These are phyloP conservation scores for Phytophthora cryptogea DNA, from an alignment of 352 stramenopile genomes.

Conservation along the genomic window DNA sequence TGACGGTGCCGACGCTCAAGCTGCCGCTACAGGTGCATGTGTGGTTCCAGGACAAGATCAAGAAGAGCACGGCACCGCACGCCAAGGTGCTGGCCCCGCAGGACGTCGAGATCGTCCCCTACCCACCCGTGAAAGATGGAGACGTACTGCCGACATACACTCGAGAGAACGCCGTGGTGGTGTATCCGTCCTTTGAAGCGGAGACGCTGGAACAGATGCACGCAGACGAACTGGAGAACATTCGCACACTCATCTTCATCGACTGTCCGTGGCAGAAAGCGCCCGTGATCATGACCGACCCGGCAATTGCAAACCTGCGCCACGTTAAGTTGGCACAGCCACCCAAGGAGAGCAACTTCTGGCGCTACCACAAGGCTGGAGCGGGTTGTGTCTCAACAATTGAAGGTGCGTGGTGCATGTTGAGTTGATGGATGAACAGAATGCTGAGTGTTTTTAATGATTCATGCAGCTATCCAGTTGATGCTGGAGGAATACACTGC, in stretches of 20 bases:
- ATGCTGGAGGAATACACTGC: constrained; percentile 80
- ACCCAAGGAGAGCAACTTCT: constrained; percentile 85
- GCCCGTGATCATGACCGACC: constrained; percentile 68
- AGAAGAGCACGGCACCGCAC: constrained; percentile 89
- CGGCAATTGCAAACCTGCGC: constrained; percentile 54
- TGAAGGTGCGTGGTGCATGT: constrained; percentile 60
- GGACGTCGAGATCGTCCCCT: constrained; percentile 76
- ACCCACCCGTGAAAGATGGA: constrained; percentile 35
- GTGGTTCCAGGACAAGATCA: constrained; percentile 89
- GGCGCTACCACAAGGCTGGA: constrained; percentile 86
- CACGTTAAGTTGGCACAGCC: constrained; percentile 82
- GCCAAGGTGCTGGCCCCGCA: constrained; percentile 77
- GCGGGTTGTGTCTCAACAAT: constrained; percentile 89
- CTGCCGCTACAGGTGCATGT: constrained; percentile 84
- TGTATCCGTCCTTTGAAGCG: constrained; percentile 81
- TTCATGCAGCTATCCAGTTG: constrained; percentile 73
- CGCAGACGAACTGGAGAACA: constrained; percentile 53
- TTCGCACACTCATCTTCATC: constrained; percentile 85
- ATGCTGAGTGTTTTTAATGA: neutral
- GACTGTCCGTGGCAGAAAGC: constrained; percentile 89
- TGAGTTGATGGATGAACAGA: constrained; percentile 2
- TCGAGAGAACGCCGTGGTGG: constrained; percentile 63
- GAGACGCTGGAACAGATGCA: constrained; percentile 67
- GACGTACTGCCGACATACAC: constrained; percentile 51
- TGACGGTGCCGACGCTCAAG: constrained; percentile 53